Conservation (phyloP, 495 filamentous ascomycete species). For the Talaromyces ruber region DNA sequence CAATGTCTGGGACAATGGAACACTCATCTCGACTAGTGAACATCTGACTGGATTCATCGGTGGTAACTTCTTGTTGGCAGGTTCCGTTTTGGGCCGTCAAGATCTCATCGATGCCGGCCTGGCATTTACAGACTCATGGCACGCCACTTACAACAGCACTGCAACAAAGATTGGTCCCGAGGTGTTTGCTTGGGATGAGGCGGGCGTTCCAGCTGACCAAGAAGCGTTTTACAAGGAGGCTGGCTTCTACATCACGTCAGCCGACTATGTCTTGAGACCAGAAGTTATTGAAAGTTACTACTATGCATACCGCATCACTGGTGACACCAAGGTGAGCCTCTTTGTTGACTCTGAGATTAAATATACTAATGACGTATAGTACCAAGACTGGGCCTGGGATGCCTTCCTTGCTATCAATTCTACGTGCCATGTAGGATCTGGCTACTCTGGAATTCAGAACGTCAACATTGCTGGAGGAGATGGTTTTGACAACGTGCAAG, state of each 20-base stretch:
- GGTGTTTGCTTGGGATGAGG: conserved; percentile 60
- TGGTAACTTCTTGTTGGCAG: conserved; percentile 84
- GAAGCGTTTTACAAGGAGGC: conserved; percentile 49
- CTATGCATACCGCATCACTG: conserved; percentile 76
- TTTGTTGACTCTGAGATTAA: neutral
- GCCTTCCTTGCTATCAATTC: conserved; percentile 64
- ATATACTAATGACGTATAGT: conserved; percentile 34
- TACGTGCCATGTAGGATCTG: conserved; percentile 54
- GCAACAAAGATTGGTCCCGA: conserved; percentile 75
- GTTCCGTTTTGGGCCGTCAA: conserved; percentile 52
- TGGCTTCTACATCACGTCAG: conserved; percentile 67
- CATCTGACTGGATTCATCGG: conserved; percentile 80
- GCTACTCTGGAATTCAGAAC: conserved; percentile 56
- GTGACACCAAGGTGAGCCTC: conserved; percentile 40
- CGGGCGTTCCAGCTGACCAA: conserved; percentile 36
- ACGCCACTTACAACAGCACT: conserved; percentile 62
- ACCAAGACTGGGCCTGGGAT: conserved; percentile 80
- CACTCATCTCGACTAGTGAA: conserved; percentile 42
- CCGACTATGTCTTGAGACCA: conserved; percentile 62
- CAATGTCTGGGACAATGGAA: conserved; percentile 50
- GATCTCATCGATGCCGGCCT: conserved; percentile 71
- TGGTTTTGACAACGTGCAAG: conserved; percentile 58
- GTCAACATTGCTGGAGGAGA: conserved; percentile 61
- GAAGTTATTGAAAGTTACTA: conserved; percentile 86
- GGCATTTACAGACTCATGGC: conserved; percentile 62